Evolutionary conservation across 139 green algal genomes (phyloP).

Genomic region (Chlorella sorokiniana): DNA sequence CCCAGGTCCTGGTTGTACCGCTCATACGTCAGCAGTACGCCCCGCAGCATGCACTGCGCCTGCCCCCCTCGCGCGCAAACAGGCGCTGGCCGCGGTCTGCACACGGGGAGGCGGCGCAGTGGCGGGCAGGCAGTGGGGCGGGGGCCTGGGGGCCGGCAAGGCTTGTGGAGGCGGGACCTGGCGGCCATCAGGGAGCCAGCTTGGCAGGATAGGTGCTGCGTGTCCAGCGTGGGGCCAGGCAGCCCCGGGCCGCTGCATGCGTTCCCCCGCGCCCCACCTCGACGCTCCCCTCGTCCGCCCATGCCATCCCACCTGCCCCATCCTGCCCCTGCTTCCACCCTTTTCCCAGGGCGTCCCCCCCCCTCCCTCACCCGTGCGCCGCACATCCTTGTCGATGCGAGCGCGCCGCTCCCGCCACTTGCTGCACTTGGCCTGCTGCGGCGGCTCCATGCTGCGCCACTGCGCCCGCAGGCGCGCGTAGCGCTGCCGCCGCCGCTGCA

Average conservation of each 20-base stretch:
- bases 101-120: not conserved
- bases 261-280: too few species aligned
- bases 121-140: not conserved
- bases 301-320: too few species aligned
- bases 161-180: too few species aligned
- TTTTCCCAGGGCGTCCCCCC: too few species aligned
- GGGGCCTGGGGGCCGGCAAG: not conserved
- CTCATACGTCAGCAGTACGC: constrained; percentile 76
- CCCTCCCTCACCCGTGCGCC: constrained; percentile 71
- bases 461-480: constrained; percentile 72
- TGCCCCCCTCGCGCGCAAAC: constrained; percentile 46
- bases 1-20: constrained; percentile 91
- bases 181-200: too few species aligned
- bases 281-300: too few species aligned
- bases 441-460: constrained; percentile 72
- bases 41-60: constrained; percentile 42
- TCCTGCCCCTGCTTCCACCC: too few species aligned
- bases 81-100: constrained; percentile 41
- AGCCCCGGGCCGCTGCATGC: too few species aligned
- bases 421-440: constrained; percentile 69
- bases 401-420: constrained; percentile 76
- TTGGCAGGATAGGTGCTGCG: too few species aligned
- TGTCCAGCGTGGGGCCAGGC: too few species aligned
- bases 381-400: constrained; percentile 89
- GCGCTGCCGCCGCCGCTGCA: constrained; percentile 28